Conservation (phyloP, 371 early-diverging fungal species). For the Circinella minor region DNA sequence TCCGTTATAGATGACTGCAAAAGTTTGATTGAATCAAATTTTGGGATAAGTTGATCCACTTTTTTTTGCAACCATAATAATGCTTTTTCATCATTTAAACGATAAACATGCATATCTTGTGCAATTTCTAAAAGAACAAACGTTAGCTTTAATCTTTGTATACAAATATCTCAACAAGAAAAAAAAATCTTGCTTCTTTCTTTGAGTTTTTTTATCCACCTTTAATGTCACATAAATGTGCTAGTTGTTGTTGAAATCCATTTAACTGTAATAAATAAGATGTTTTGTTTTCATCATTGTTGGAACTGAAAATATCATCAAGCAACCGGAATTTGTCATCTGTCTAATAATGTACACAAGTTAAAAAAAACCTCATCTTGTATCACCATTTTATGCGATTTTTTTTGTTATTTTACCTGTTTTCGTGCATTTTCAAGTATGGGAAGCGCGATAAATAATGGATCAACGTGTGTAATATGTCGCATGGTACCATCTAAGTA, state of each 20-base stretch:
- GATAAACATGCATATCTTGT: slow-evolving; percentile 17
- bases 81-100: slow-evolving; percentile 20
- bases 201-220: not conserved
- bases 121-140: slow-evolving; percentile 8
- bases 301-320: slow-evolving; percentile 15
- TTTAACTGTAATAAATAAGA: not conserved
- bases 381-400: too few species aligned
- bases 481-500: slow-evolving; percentile 18
- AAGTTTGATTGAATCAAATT: not conserved
- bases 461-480: slow-evolving; percentile 24
- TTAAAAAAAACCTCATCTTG: not conserved
- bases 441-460: slow-evolving; percentile 21
- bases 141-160: not conserved
- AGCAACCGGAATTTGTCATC: slow-evolving; percentile 18
- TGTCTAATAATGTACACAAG: not conserved
- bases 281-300: not conserved
- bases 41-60: slow-evolving; percentile 11
- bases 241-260: slow-evolving; percentile 2
- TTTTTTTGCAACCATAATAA: slow-evolving; percentile 21
- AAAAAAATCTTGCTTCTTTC: too few species aligned
- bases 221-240: slow-evolving; percentile 18
- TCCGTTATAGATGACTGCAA: not conserved
- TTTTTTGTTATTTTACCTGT: not conserved
- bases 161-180: too few species aligned
- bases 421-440: slow-evolving; percentile 15